Conservation (phyloP, 768 basidiomycete species). For the Suillus placidus region DNA sequence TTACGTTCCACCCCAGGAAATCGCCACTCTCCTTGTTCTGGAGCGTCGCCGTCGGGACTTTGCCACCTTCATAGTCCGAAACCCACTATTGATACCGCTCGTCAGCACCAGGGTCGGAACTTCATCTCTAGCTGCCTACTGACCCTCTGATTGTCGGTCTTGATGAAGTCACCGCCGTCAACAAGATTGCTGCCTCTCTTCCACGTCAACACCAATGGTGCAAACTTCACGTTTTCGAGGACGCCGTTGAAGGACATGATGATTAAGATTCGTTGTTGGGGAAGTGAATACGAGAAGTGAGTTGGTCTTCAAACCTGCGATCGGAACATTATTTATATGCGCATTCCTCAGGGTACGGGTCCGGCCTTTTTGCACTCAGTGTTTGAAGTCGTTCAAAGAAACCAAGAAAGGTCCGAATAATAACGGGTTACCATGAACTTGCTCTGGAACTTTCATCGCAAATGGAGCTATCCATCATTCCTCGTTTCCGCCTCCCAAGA, state of each 20-base stretch:
- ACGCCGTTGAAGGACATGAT: neutral
- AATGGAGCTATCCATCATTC: neutral
- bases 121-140: neutral
- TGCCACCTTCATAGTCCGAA: no score
- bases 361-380: no score
- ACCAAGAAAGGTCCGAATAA: no score
- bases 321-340: neutral
- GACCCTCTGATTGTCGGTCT: neutral
- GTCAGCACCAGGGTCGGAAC: neutral
- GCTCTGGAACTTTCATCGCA: neutral
- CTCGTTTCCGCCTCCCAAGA: neutral
- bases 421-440: no score
- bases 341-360: neutral
- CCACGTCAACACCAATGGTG: neutral
- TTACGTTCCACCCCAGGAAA: neutral
- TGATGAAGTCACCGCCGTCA: no score
- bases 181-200: no score
- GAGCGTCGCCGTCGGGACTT: no score
- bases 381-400: no score
- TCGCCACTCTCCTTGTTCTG: fast-evolving
- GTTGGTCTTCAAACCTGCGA: neutral
- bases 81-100: neutral
- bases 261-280: neutral
- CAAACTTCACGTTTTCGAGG: neutral
- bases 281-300: neutral